These are phyloP conservation scores for Oenanthe sinensis DNA, from an alignment of 129 eudicot genomes.

Conservation along the genomic window DNA sequence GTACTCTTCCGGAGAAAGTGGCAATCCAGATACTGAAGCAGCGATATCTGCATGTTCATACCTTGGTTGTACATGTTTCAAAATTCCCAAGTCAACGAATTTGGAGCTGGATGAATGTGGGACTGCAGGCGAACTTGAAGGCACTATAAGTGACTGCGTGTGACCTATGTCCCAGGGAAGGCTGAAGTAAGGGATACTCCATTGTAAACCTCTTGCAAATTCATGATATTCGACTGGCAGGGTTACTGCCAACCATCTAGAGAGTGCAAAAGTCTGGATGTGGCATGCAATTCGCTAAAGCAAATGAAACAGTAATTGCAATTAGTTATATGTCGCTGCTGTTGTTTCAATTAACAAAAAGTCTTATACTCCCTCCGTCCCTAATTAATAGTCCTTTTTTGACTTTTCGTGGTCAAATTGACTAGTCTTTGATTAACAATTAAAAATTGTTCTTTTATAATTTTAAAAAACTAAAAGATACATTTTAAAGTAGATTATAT, in stretches of 20 bases:
- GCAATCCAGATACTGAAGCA: slow-evolving; percentile 57
- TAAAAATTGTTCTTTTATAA: too few relatives aligned
- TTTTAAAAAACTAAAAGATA: too few relatives aligned
- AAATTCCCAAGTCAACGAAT: slow-evolving; percentile 21
- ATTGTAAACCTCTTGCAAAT: slow-evolving; percentile 63
- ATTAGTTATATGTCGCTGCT: neutral
- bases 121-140: slow-evolving; percentile 35
- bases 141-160: slow-evolving; percentile 20
- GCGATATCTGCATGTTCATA: slow-evolving; percentile 19
- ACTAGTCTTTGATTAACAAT: too few relatives aligned
- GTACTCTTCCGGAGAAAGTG: slow-evolving; percentile 77
- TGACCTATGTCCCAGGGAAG: slow-evolving; percentile 76
- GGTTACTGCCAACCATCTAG: slow-evolving; percentile 80
- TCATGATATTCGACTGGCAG: slow-evolving; percentile 86
- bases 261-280: slow-evolving; percentile 73
- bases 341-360: neutral
- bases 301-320: slow-evolving; percentile 13
- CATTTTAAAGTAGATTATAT: too few relatives aligned
- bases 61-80: slow-evolving; percentile 13
- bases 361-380: too few relatives aligned
- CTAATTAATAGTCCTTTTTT: too few relatives aligned
- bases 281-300: slow-evolving; percentile 80
- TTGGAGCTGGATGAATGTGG: slow-evolving; percentile 35
- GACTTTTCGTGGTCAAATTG: too few relatives aligned
- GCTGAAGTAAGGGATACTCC: slow-evolving; percentile 91